phyloP scores from a whole-genome alignment of 139 green algal genomes.

The Volvox africanus region DNA sequence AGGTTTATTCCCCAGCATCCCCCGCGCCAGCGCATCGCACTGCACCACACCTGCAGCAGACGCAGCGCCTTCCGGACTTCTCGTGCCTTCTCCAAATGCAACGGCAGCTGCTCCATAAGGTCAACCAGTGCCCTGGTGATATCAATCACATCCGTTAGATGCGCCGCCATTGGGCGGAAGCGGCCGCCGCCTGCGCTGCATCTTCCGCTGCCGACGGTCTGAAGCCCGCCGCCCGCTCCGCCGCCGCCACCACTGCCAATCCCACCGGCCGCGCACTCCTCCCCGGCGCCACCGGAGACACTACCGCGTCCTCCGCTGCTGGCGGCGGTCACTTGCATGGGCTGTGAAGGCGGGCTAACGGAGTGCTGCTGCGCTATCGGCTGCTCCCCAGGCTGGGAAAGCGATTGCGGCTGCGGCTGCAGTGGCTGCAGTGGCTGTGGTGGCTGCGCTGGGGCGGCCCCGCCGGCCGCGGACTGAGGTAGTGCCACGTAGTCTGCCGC shows the following conservation, averaged over 20 bases:
- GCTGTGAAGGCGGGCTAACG: neutral
- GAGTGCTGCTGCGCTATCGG: neutral
- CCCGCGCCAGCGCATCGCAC: neutral
- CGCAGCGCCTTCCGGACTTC: slow-evolving; percentile 35
- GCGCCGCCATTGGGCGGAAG: neutral
- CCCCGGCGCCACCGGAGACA: neutral
- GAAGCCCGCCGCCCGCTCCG: neutral
- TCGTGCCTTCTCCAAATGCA: neutral
- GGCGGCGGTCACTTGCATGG: neutral
- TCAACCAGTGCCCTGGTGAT: neutral
- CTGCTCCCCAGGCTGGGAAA: neutral
- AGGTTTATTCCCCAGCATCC: neutral
- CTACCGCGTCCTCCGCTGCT: slow-evolving; percentile 19
- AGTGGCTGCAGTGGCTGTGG: neutral
- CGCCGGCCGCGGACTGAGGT: neutral
- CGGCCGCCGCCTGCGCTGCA: neutral
- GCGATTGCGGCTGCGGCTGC: too few relatives aligned
- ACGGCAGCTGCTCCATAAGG: slow-evolving; percentile 14
- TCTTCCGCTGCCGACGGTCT: neutral
- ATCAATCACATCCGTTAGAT: neutral
- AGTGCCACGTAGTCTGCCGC: neutral
- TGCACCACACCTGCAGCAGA: slow-evolving; percentile 6
- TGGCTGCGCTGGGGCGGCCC: neutral
- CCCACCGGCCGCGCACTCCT: neutral
- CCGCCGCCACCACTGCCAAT: neutral